phyloP scores from a whole-genome alignment of 2,329 filamentous ascomycete species.

The Sporothrix dimorphospora region DNA sequence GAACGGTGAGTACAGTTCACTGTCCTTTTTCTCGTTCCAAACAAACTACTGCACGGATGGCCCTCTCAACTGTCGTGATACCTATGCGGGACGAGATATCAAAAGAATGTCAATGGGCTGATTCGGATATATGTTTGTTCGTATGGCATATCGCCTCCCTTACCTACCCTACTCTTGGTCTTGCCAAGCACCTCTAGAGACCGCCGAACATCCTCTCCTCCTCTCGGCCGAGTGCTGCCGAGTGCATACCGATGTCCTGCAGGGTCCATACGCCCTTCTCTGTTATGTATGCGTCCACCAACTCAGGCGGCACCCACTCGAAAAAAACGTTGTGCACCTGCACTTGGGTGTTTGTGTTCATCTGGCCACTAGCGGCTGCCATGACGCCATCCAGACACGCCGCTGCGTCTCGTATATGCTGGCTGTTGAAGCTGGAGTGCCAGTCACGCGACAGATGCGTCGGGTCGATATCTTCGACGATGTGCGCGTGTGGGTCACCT shows the following conservation, averaged over 20 bases:
- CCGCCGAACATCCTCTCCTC: not conserved
- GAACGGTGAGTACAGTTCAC: no score
- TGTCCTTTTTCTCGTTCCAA: no score
- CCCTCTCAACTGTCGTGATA: no score
- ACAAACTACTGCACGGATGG: no score
- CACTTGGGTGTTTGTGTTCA: slow-evolving; percentile 34
- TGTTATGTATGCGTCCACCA: slow-evolving; percentile 59
- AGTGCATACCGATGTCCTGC: slow-evolving; percentile 42
- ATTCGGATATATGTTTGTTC: no score
- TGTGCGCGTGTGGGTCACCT: slow-evolving; percentile 48
- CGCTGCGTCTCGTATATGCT: slow-evolving; percentile 35
- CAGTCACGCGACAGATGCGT: slow-evolving; percentile 56
- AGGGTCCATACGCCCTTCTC: slow-evolving; percentile 53
- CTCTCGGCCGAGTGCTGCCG: not conserved
- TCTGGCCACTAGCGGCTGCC: not conserved
- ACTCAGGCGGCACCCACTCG: slow-evolving; percentile 58
- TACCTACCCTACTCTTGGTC: no score
- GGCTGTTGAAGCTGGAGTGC: slow-evolving; percentile 37
- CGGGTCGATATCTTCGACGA: slow-evolving; percentile 55
- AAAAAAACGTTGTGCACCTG: slow-evolving; percentile 58
- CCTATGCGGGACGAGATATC: no score
- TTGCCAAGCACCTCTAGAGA: not conserved
- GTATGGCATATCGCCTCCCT: no score
- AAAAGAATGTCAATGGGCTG: no score
- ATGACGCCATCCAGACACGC: slow-evolving; percentile 19